Base-by-base conservation (phyloP, 441 rosid species). In the Melastoma candidum region DNA sequence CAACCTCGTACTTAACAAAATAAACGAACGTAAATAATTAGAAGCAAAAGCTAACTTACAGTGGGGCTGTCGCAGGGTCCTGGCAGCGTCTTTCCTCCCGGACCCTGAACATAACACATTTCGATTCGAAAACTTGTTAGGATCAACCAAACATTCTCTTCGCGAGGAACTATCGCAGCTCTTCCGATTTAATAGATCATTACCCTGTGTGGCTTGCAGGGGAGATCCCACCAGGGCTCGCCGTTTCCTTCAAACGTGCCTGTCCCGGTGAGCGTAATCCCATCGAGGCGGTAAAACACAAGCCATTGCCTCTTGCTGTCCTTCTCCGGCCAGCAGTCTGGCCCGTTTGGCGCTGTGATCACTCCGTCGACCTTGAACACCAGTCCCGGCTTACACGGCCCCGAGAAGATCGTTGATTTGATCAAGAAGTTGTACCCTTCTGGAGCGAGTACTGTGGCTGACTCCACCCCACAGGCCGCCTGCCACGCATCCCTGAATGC, bases 151-250 rank as follows among this genome's bases (percentile, higher is more conserved):
- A 7, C 17, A 36, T 41, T 12, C 26, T 36, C 1, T 12, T 39
- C 11, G 12, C 14, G 11, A 2, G 3, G 12, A 17, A 6, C 32
- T 39, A 39, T 11, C 17, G 26, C 26, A 7, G 46, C 13, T n/a
- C 0, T 12, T 4, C 24, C 4, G 22, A 10, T n/a, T 36, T 52
- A 24, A 52, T 36, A 27, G 11, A 5, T 14, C 9, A 24, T 17
- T 88, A 92, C 98, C 84, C 92, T 68, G 69, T 92, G 98, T 14
- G 98, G 98, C 63, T 92, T 92, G 84, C 98, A 88, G 53, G 98
- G 98, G 39, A 92, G 79, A 43, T 92, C 97, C 98, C 98, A 92
- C 98, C 98, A 92, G 46, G 83, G 72, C 68, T 78, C 87, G 53
- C 98, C 98, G 57, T 92, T 92, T 53, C 98, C 98, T 80, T 92